phyloP scores from a whole-genome alignment of 1,284 basidiomycete genomes.

The Leccinum subrobustum region DNA sequence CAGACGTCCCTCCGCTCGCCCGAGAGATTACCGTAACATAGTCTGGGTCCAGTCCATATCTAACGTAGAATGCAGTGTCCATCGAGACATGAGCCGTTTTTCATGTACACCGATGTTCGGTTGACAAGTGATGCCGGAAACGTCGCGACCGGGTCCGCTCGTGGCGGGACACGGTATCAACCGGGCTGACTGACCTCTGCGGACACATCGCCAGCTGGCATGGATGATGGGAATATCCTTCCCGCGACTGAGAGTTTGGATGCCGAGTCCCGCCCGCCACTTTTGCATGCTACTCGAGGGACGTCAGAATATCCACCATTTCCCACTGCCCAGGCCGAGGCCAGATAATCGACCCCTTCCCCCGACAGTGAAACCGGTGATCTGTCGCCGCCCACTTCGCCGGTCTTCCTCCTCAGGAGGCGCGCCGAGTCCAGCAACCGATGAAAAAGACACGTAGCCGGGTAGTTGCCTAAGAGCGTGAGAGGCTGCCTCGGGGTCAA shows the following conservation, averaged over 20 bases:
- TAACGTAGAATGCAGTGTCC: conserved; percentile 16
- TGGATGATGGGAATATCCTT: background rate
- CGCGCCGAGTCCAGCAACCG: conserved; percentile 65
- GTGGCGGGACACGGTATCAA: conserved; percentile 2
- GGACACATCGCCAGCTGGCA: conserved; percentile 6
- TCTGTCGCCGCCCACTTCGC: conserved; percentile 12
- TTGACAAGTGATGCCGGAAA: conserved; percentile 8
- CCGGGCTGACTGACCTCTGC: conserved; percentile 25
- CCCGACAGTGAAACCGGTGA: conserved; percentile 17
- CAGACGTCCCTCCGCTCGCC: conserved; percentile 6
- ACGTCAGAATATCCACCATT: conserved; percentile 29
- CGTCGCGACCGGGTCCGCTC: conserved; percentile 1
- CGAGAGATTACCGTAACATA: conserved; percentile 15
- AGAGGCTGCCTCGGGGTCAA: conserved; percentile 63
- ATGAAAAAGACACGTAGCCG: conserved; percentile 67
- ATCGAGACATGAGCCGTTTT: conserved; percentile 5
- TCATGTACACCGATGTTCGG: conserved; percentile 4
- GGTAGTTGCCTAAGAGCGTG: conserved; percentile 54
- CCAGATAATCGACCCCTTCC: conserved; percentile 22
- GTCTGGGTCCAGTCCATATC: conserved; percentile 23
- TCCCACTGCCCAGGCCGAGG: conserved; percentile 27
- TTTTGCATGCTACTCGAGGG: background rate
- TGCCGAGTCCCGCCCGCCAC: conserved; percentile 9
- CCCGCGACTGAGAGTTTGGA: conserved; percentile 2
- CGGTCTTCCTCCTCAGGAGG: conserved; percentile 45